Percentiles rank a stretch among this genome's conserved stretches.
phyloP scores from a whole-genome alignment of 306 rosid species.

The Rubus idaeus region DNA sequence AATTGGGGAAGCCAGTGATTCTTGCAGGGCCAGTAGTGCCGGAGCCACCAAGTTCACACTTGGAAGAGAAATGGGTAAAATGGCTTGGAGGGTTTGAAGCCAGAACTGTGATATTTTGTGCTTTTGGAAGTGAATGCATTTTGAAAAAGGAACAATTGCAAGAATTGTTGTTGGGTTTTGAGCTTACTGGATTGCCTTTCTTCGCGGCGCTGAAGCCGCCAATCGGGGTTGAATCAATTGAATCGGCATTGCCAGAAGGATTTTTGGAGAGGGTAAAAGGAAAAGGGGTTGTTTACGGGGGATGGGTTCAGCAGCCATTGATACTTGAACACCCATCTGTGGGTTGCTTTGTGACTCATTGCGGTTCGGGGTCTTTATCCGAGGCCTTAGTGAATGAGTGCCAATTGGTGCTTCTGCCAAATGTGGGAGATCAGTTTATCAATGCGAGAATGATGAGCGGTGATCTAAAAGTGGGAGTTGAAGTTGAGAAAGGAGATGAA shows the following conservation, averaged over 20 bases:
- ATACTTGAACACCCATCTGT: constrained; percentile 40
- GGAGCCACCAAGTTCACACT: constrained; percentile 21
- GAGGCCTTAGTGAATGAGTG: constrained; percentile 54
- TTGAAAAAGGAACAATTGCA: constrained; percentile 42
- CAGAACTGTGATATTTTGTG: constrained; percentile 45
- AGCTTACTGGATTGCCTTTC: constrained; percentile 52
- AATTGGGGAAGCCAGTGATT: constrained; percentile 41
- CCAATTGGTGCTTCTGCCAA: constrained; percentile 52
- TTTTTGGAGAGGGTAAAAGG: constrained; percentile 41
- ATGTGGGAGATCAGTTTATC: constrained; percentile 57
- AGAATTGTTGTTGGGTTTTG: constrained; percentile 58
- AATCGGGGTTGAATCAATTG: constrained; percentile 31
- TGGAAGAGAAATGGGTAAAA: constrained; percentile 51
- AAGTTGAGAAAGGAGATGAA: constrained; percentile 19
- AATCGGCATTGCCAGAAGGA: constrained; percentile 52
- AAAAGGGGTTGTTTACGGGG: constrained; percentile 53
- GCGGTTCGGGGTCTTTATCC: constrained; percentile 60
- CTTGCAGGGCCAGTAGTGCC: constrained; percentile 53
- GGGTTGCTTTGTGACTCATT: constrained; percentile 45
- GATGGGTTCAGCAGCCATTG: constrained; percentile 59
- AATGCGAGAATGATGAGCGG: constrained; percentile 54
- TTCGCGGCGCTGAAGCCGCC: constrained; percentile 49
- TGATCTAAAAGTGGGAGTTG: no score
- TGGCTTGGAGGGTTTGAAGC: constrained; percentile 48
- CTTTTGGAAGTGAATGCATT: constrained; percentile 56